These are phyloP conservation scores for Hyaloscypha variabilis DNA, from an alignment of 495 filamentous ascomycete species.

Conservation along the genomic window DNA sequence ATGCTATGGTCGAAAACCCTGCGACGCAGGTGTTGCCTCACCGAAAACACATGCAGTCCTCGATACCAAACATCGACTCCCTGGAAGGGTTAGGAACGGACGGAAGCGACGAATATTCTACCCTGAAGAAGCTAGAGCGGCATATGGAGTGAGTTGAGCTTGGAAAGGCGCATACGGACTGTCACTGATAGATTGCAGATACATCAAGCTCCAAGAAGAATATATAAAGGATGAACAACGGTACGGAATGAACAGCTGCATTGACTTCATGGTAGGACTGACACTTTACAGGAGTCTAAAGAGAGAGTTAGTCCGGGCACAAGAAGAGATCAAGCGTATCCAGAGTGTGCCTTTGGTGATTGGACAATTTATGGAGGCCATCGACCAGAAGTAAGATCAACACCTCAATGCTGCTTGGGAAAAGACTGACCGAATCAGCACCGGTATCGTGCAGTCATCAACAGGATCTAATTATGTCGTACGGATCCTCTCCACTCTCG, in stretches of 20 bases:
- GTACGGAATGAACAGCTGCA: slow-evolving; percentile 44
- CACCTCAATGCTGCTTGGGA: slow-evolving; percentile 18
- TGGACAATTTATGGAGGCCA: slow-evolving; percentile 99
- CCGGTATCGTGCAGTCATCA: slow-evolving; percentile 96
- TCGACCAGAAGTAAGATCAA: slow-evolving; percentile 88
- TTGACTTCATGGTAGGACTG: slow-evolving; percentile 25
- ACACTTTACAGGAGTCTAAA: slow-evolving; percentile 76
- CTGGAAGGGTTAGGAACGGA: slow-evolving; percentile 82
- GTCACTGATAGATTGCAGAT: slow-evolving; percentile 49
- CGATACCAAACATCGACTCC: slow-evolving; percentile 86
- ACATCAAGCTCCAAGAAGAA: slow-evolving; percentile 97
- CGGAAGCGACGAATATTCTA: slow-evolving; percentile 89
- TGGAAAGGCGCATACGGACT: slow-evolving; percentile 9
- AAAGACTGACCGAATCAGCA: slow-evolving; percentile 58
- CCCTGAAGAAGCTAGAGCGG: slow-evolving; percentile 91
- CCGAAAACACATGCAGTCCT: slow-evolving; percentile 77
- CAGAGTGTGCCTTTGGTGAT: slow-evolving; percentile 98
- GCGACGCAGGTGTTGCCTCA: slow-evolving; percentile 71
- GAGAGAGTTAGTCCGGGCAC: slow-evolving; percentile 92
- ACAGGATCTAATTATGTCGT: slow-evolving; percentile 99
- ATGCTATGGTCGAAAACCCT: slow-evolving; percentile 80
- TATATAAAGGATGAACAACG: slow-evolving; percentile 99
- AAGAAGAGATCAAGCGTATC: slow-evolving; percentile 99
- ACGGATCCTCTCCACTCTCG: slow-evolving; percentile 95
- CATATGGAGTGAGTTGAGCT: slow-evolving; percentile 76